These are phyloP conservation scores for Tolypocladium endophyticum DNA, from an alignment of 2,329 filamentous ascomycete species.

Conservation along the genomic window DNA sequence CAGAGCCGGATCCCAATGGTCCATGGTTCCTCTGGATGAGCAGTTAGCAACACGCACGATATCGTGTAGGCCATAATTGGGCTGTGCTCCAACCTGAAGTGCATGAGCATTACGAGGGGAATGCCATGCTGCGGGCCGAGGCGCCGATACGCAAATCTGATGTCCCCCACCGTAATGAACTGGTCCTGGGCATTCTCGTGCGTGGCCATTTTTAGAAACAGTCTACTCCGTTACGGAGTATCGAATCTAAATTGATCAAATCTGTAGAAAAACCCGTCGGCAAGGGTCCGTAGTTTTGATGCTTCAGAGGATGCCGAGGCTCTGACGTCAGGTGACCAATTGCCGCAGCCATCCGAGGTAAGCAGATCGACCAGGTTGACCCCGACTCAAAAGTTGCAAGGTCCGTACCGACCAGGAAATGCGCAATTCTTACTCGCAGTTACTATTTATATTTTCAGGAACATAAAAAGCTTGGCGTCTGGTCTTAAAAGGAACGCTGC, in stretches of 20 bases:
- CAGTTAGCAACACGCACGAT: not conserved
- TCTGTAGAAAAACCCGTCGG: not conserved
- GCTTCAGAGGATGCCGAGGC: not conserved
- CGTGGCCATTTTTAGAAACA: conserved; percentile 14
- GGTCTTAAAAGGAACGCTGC: not conserved
- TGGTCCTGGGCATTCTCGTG: conserved; percentile 17
- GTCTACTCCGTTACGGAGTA: no score
- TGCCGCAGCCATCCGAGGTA: not conserved
- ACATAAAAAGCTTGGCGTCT: not conserved
- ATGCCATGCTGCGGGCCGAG: conserved; percentile 17
- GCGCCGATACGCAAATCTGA: conserved; percentile 20
- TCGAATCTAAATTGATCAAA: no score
- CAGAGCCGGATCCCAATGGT: conserved; percentile 31
- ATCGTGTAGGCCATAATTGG: not conserved
- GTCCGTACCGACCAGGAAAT: not conserved
- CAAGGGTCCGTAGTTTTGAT: not conserved
- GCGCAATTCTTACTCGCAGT: not conserved
- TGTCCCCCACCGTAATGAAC: conserved; percentile 17
- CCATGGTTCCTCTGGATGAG: conserved; percentile 22
- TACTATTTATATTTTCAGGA: no score
- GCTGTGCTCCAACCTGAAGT: conserved; percentile 16
- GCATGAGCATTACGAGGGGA: conserved; percentile 20
- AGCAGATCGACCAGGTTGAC: not conserved
- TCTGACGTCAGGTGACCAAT: not conserved
- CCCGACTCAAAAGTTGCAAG: not conserved